Evolutionary conservation across 805 yeast genomes (phyloP), one percentile per base, ranked within the genome.

Genomic region (Metschnikowia vanudenii): DNA sequence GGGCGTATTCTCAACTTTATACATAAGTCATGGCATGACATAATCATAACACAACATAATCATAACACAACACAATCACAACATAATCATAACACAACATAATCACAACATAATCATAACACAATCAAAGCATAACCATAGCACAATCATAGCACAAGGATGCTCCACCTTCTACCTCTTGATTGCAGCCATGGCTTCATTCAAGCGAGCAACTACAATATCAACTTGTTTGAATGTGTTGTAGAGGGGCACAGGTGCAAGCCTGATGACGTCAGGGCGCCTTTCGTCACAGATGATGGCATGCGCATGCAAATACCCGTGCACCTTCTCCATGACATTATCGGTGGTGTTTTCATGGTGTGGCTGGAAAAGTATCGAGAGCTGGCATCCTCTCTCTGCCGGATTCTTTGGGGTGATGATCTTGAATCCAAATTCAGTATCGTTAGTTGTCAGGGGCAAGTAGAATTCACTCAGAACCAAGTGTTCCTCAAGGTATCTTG

Each of bases 211-310:
- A 5, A 73, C 80, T 8, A 81, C 81, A 2, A 56, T 45, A 30
- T 58, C 68, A 12, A 86, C 81, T 50, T 91, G 95, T 36, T 61
- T 66, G 55, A 86, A 86, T 1, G 86, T 80, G 58, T 89, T 91
- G 69, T 91, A 91, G 39, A 89, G 71, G 0, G 96, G 94, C 2
- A 79, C 73, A 7, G 98, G 97, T 0, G 96, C 92, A n/a, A 91
- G 60, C 47, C 97, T 72, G 33, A 92, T 81, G n/a, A 90, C 97
- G 60, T 82, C 82, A 1, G 97, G 97, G 60, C 88, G 75, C 61
- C 98, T 76, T 60, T 91, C 96, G 62, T 91, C 98, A 47, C 88
- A 85, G 19, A 91, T 78, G 1, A 88, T 80, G 2, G 89, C 97
- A 10, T 71, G 58, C 29, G 69, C 69, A 51, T 70, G 75, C 51